Evolutionary conservation across 129 eudicot species (phyloP), one percentile per base, ranked within the genome.

Genomic region (Tanacetum coccineum): DNA sequence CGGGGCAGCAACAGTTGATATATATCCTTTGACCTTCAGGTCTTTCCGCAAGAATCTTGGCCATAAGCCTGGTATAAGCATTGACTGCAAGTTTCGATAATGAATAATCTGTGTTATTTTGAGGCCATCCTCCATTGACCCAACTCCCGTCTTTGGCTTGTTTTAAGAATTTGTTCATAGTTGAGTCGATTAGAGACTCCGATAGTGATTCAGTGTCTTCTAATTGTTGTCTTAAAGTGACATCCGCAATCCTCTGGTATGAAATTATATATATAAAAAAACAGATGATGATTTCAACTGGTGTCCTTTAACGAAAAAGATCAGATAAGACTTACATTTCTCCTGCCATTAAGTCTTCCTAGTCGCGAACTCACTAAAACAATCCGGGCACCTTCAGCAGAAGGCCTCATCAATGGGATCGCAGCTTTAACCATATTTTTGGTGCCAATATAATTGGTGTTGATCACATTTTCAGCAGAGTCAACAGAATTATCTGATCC

Each of bases 61-160:
- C 92, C 82, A 81, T 72, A 17, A 86, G 61, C 75, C 99, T 84
- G 1, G 92, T 82, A 78, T 86, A 88, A 28, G 81, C 72, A 63
- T 89, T 93, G 11, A 89, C 85, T 1, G 95, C 96, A 13, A 93
- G 91, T 71, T 93, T 93, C 42, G 99, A 93, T 66, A 93, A 20
- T 12, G 99, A 84, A 67, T 93, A 93, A 71, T 93, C 99, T 0
- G 99, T 93, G 55, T 54, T 80, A 21, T 80, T 79, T 76, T 82
- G 89, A 74, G 99, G 96, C 99, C 99, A 93, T 50, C 95, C 96
- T 69, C 90, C 95, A 1, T 79, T 36, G 74, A 63, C 30, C 96
- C 95, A 89, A 70, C 75, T 88, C 45, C 99, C 96, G 39, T 89
- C 93, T 86, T 84, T 93, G 39, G 67, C 89, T 89, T 93, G 92